phyloP scores from a whole-genome alignment of 73 alveolate species.

The Paramecium tetraurelia region DNA sequence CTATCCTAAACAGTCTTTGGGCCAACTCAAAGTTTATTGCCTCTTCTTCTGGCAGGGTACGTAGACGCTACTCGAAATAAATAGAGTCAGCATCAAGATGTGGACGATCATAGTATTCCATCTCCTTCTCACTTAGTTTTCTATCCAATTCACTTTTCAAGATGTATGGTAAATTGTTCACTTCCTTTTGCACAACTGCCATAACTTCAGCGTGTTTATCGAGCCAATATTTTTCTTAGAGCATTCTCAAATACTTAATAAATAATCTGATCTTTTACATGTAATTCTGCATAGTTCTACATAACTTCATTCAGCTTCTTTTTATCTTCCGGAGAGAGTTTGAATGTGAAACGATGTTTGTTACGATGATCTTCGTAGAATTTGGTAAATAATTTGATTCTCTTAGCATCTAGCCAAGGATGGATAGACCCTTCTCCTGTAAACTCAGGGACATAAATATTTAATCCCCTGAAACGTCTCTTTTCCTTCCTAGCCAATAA shows the following conservation, averaged over 20 bases:
- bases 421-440: conserved; percentile 50
- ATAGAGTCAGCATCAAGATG: neutral
- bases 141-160: conserved; percentile 19
- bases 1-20: neutral
- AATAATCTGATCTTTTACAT: neutral
- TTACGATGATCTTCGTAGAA: conserved; percentile 36
- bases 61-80: neutral
- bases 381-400: neutral
- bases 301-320: neutral
- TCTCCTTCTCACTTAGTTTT: conserved; percentile 18
- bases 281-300: neutral
- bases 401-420: conserved; percentile 34
- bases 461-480: neutral
- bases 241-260: conserved; percentile 32
- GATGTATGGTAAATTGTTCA: conserved; percentile 2
- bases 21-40: conserved; percentile 32
- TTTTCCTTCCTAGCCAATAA: neutral
- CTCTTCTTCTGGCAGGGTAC: neutral
- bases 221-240: conserved; percentile 14
- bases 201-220: neutral
- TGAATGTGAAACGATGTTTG: neutral
- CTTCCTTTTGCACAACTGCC: neutral
- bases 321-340: neutral
- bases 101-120: conserved; percentile 35
- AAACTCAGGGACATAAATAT: conserved; percentile 36